Percentiles rank a stretch among this genome's conserved stretches.
Evolutionary conservation across 2,329 filamentous ascomycete genomes (phyloP).

Genomic region (Bipolaris sorokiniana): DNA sequence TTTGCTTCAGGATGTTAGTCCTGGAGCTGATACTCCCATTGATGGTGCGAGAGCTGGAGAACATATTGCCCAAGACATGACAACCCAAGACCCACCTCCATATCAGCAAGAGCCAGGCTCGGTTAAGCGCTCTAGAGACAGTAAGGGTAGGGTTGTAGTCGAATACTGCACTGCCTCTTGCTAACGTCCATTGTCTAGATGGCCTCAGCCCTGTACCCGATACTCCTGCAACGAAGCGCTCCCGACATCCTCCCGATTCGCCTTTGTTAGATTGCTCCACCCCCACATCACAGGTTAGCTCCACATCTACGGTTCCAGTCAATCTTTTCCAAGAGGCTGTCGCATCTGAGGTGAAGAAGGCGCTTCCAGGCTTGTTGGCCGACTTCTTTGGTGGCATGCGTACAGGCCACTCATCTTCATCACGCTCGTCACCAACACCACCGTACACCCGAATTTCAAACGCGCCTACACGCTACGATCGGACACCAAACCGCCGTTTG

Average conservation of each 20-base stretch:
- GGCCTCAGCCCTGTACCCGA: background rate
- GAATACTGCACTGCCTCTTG: background rate
- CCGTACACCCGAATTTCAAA: background rate
- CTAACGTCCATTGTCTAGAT: background rate
- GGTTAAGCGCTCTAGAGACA: background rate
- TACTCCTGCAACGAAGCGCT: background rate
- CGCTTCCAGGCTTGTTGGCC: background rate
- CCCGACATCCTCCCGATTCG: background rate
- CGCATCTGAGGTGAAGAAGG: background rate
- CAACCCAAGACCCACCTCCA: background rate
- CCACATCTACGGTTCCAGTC: background rate
- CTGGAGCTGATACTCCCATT: background rate
- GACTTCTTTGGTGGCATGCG: background rate
- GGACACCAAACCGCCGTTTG: background rate
- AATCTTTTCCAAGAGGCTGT: background rate
- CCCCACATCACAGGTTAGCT: background rate
- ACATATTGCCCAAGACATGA: background rate
- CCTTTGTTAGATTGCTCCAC: background rate
- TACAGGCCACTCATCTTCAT: background rate
- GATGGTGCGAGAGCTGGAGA: background rate
- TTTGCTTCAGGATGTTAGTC: background rate
- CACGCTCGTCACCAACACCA: constrained; percentile 1
- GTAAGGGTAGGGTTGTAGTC: background rate
- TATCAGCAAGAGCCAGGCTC: background rate
- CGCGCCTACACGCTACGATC: background rate